A percentile compares a stretch with the other conserved stretches of the same genome.
Evolutionary conservation across 2,329 filamentous ascomycete genomes (phyloP).

Genomic region (Dactylellina sp.): DNA sequence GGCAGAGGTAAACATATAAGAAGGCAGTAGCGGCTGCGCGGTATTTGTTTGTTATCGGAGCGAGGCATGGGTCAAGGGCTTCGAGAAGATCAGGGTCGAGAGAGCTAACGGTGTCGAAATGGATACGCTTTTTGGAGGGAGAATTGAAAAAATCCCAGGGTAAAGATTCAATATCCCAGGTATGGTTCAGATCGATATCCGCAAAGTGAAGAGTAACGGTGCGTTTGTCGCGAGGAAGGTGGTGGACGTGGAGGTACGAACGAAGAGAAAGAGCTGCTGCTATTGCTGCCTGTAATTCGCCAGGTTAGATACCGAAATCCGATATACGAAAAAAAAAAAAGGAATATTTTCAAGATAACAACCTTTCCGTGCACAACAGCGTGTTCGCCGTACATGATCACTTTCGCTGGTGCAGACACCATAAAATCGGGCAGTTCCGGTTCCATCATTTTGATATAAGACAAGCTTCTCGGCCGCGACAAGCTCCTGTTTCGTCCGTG

Average conservation of each 20-base stretch:
- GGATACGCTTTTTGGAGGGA: conserved; percentile 89
- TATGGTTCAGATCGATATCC: conserved; percentile 88
- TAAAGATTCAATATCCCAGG: conserved; percentile 91
- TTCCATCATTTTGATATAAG: conserved; percentile 64
- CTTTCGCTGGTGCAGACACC: conserved; percentile 97
- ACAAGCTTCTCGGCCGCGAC: conserved; percentile 42
- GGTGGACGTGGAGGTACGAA: conserved; percentile 95
- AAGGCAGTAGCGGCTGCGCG: conserved; percentile 84
- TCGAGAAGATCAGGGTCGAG: conserved; percentile 85
- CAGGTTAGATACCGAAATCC: conserved; percentile 1
- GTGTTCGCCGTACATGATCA: conserved; percentile 98
- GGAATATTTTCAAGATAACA: conserved; percentile 59
- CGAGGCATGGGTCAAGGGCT: conserved; percentile 83
- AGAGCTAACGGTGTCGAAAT: conserved; percentile 87
- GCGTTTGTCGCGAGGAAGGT: conserved; percentile 83
- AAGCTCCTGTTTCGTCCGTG: conserved; percentile 34
- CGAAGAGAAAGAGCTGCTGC: conserved; percentile 94
- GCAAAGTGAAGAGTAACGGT: conserved; percentile 90
- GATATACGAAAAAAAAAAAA: no score
- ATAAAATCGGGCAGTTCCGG: conserved; percentile 89
- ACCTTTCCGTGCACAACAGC: conserved; percentile 97
- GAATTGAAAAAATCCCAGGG: conserved; percentile 86
- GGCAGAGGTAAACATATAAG: conserved; percentile 89
- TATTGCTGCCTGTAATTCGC: conserved; percentile 77
- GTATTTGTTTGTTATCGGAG: conserved; percentile 80